Base-by-base conservation (phyloP, 768 basidiomycete species). In the Punctularia strigosozonata region DNA sequence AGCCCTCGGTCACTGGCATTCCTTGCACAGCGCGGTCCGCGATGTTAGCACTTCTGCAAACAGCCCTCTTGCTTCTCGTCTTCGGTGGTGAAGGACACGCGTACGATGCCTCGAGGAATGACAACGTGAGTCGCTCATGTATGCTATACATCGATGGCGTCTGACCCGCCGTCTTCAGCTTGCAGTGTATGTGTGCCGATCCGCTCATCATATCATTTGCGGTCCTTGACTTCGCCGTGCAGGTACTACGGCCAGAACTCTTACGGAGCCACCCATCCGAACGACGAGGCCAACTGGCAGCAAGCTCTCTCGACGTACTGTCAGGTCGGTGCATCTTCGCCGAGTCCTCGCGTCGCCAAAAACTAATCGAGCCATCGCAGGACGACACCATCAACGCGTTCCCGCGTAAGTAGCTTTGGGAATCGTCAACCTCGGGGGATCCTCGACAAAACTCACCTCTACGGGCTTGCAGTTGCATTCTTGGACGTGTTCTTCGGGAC, bases 171-270 rank as follows among this genome's bases (percentile, higher is more conserved):
- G n/a, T n/a, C n/a, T n/a, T n/a, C n/a, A n/a, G 26, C 26, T 28
- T 28, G 26, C 26, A 15, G 26, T 8, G 15, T 28, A 28, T 28
- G 15, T 28, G 10, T 28, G 26, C 15, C 8, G 26, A 8, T 28
- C 26, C 15, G 26, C 8, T 28, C 26, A 8, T 28, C 10, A 8
- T 28, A 8, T 15, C 10, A 8, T 8, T 8, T 8, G 8, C 15
- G 26, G 26, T 28, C 26, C 15, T 28, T 15, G 26, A 28, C 26
- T 8, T 28, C 26, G 8, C 8, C 26, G 26, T 28, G 26, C 41
- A 68, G 65, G 4, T 73, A 74, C 47, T 75, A 62, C 58, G 73
- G 75, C 14, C 75, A 77, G 48, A 73, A 78, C 50, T 74, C 72
- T 7, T 72, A 69, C 40, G 75, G 76, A 23, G 71, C 72, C 3